Conservation (phyloP, 345 rosid genomes). For the Populus pruinosa region DNA sequence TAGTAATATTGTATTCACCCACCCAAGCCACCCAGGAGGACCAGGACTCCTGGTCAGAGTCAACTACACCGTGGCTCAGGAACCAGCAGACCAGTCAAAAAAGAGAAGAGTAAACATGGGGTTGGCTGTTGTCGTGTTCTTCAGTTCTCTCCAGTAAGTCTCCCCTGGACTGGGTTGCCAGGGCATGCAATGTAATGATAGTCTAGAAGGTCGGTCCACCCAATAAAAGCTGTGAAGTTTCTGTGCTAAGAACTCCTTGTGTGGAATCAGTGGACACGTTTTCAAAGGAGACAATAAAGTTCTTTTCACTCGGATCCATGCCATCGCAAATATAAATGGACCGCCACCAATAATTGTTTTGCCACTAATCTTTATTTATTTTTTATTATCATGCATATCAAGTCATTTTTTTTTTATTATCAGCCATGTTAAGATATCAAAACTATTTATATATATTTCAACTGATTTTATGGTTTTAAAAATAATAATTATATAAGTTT, state of each 20-base stretch:
- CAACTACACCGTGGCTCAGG: neutral
- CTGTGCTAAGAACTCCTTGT: neutral
- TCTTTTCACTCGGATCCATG: constrained; percentile 12
- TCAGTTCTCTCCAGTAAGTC: neutral
- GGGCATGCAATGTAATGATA: neutral
- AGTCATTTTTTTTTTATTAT: too few species aligned
- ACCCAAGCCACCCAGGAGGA: neutral
- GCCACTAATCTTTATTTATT: neutral
- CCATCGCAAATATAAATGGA: neutral
- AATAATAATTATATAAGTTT: too few species aligned
- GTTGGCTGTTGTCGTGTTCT: neutral
- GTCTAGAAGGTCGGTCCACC: neutral
- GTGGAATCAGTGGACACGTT: neutral
- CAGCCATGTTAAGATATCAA: too few species aligned
- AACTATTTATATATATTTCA: too few species aligned
- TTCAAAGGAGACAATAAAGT: constrained; percentile 19
- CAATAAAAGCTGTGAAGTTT: neutral
- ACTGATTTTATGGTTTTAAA: too few species aligned
- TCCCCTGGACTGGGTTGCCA: neutral
- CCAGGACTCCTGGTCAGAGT: neutral
- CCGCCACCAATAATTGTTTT: neutral
- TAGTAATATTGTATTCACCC: neutral
- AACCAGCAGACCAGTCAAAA: neutral
- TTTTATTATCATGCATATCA: too few species aligned
- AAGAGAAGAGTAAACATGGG: neutral